Percentiles rank a stretch among this genome's conserved stretches.
Evolutionary conservation across 2,329 filamentous ascomycete genomes (phyloP).

Genomic region (Chaetomiaceae sp.): DNA sequence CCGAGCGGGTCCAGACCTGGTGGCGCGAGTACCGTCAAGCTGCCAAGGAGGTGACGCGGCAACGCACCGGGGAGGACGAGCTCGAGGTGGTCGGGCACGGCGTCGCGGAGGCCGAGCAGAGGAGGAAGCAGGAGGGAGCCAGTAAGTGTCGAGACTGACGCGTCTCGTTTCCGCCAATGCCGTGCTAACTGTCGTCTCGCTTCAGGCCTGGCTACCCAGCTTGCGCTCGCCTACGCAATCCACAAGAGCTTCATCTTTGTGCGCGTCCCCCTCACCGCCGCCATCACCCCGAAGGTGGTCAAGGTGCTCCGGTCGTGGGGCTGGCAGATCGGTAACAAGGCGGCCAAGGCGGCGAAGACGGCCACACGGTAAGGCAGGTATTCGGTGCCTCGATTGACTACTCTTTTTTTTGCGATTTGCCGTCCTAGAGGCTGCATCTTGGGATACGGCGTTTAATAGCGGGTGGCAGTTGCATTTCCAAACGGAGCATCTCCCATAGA

Average conservation of each 20-base stretch:
- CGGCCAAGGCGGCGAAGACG: slow-evolving; percentile 19
- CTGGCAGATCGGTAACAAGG: slow-evolving; percentile 82
- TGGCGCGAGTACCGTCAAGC: slow-evolving; percentile 48
- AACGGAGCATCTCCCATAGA: slow-evolving; percentile 21
- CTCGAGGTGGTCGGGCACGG: slow-evolving; percentile 42
- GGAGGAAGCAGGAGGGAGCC: slow-evolving; percentile 57
- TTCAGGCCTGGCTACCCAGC: slow-evolving; percentile 67
- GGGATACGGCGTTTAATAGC: slow-evolving; percentile 10
- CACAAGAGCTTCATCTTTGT: slow-evolving; percentile 98
- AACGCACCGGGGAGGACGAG: slow-evolving; percentile 10
- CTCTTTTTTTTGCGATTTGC: neutral
- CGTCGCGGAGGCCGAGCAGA: slow-evolving; percentile 58
- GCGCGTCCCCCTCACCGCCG: slow-evolving; percentile 86
- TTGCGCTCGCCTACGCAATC: slow-evolving; percentile 90
- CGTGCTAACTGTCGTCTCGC: slow-evolving; percentile 21
- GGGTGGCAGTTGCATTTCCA: slow-evolving; percentile 7
- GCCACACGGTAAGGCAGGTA: neutral
- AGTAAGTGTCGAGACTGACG: slow-evolving; percentile 56
- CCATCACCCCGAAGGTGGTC: slow-evolving; percentile 90
- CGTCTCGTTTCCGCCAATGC: neutral
- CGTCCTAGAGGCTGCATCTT: neutral
- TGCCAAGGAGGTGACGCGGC: slow-evolving; percentile 39
- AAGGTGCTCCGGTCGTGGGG: slow-evolving; percentile 83
- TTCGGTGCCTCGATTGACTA: neutral
- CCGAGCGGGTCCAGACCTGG: slow-evolving; percentile 52